Conservation (phyloP, 176 grass and related monocot species). For the Oryza glaberrima region DNA sequence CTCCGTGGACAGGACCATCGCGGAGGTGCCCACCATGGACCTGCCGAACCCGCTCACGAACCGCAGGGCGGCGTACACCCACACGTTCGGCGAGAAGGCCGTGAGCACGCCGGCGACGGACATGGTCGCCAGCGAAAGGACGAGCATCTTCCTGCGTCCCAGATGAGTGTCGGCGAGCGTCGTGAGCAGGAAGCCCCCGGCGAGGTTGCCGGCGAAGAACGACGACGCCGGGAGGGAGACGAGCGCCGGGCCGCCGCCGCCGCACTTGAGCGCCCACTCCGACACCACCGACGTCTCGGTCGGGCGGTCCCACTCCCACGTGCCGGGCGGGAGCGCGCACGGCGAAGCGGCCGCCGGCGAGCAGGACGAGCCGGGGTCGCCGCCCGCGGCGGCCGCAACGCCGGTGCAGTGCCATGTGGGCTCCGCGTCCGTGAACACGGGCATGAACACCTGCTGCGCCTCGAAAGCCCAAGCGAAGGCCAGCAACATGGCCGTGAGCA, state of each 20-base stretch:
- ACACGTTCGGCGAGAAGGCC: conserved; percentile 69
- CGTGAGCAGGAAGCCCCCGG: conserved; percentile 72
- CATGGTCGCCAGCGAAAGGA: conserved; percentile 55
- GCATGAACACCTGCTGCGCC: conserved; percentile 59
- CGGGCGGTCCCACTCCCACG: conserved; percentile 72
- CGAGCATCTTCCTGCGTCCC: conserved; percentile 78
- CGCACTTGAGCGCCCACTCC: conserved; percentile 69
- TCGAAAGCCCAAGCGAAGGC: conserved; percentile 83
- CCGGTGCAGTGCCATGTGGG: conserved; percentile 68
- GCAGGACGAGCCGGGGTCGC: background rate
- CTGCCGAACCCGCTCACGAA: conserved; percentile 72
- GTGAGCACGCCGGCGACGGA: conserved; percentile 66
- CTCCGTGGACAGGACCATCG: conserved; percentile 83
- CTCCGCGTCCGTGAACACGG: conserved; percentile 27
- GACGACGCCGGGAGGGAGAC: conserved; percentile 74
- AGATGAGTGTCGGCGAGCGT: conserved; percentile 83
- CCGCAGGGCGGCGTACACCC: conserved; percentile 70
- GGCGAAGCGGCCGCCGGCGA: conserved; percentile 40
- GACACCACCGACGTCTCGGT: conserved; percentile 53
- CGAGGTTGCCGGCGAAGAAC: conserved; percentile 79
- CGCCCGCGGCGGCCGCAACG: too few species aligned
- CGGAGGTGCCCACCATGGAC: conserved; percentile 60
- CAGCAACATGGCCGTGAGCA: conserved; percentile 61
- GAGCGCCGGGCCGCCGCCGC: conserved; percentile 54
- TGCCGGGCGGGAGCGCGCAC: conserved; percentile 52